Base-by-base conservation (phyloP, 2,329 filamentous ascomycete species). In the Aspergillus carbonarius region DNA sequence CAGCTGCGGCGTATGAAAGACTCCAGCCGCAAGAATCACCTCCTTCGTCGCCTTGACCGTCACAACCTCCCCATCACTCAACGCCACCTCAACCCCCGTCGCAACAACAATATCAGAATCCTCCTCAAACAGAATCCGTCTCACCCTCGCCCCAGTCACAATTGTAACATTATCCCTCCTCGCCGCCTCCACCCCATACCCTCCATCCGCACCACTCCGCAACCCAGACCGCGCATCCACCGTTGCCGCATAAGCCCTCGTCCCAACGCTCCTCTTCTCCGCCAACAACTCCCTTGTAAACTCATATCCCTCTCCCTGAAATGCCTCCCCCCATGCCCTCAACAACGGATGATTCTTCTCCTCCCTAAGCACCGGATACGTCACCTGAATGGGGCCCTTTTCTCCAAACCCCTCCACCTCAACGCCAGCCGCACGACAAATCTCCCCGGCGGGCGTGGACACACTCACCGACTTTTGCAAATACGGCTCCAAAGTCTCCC, bases 1-100 rank as follows among this genome's bases (percentile, higher is more conserved):
- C 7, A 85, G 73, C 71, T 83, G 83, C 3, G 81, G 87, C 9
- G 82, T 85, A 65, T 82, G 81, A 42, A 83, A 74, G 30, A 78
- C 81, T 0, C 87, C 87, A 1, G 83, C 85, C 1, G 82, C 82
- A 3, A 90, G 70, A 37, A 89, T 79, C 4, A 88, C 80, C 65
- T 89, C 86, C 54, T 71, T 70, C 23, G 66, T 71, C 61, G 68
- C 74, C 3, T 60, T 76, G 12, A 78, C 70, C 1, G 13, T 66
- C 63, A 25, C 17, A 18, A 9, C 17, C 37, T 5, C 27, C 15
- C 17, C 46, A 34, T 17, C 25, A 34, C 8, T n/a, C 23, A 51
- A 23, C 15, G 18, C 32, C 25, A 17, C 49, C 10, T 40, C 34
- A 18, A 48, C 46, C 23, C 46, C 46, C 1, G 46, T 48, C 10